Percentiles rank a stretch among this genome's conserved stretches.
Conservation (phyloP, 192 early-diverging fungal genomes). For the Coemansia sp. region DNA sequence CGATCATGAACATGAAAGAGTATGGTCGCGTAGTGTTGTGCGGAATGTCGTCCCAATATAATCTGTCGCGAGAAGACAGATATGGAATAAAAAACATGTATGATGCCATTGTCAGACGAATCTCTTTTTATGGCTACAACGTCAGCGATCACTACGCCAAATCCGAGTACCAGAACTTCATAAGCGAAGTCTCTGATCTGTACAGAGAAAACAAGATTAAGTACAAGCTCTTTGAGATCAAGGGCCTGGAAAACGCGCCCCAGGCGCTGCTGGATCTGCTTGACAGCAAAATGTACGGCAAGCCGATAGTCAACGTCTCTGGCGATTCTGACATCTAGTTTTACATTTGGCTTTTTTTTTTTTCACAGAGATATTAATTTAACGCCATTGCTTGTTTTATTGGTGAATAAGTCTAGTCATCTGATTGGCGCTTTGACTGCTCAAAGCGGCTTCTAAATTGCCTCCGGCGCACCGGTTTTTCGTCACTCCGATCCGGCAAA, state of each 20-base stretch:
- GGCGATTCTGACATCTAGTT: background rate
- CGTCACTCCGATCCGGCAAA: too few relatives aligned
- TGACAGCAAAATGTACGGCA: constrained; percentile 71
- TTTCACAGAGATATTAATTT: background rate
- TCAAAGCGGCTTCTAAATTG: too few relatives aligned
- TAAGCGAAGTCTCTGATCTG: constrained; percentile 58
- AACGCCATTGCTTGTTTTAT: too few relatives aligned
- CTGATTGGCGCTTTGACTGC: too few relatives aligned
- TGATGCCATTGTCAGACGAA: constrained; percentile 57
- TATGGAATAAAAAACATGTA: constrained; percentile 60
- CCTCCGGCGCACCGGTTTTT: too few relatives aligned
- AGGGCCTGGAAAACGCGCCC: constrained; percentile 70
- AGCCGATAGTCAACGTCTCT: constrained; percentile 58
- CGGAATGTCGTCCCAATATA: constrained; percentile 75
- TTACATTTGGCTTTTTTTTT: background rate
- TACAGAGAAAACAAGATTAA: constrained; percentile 62
- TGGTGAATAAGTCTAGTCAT: too few relatives aligned
- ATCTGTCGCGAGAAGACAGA: constrained; percentile 26
- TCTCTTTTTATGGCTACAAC: constrained; percentile 68
- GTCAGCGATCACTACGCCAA: constrained; percentile 55
- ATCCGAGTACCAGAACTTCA: constrained; percentile 54
- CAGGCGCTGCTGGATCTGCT: constrained; percentile 62
- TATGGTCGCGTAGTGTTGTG: constrained; percentile 71
- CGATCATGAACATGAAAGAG: constrained; percentile 64
- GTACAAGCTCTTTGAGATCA: constrained; percentile 59